Percentiles rank a stretch among this genome's conserved stretches.
Evolutionary conservation across 2,329 filamentous ascomycete species (phyloP).

Genomic region (Cladorrhinum sp.): DNA sequence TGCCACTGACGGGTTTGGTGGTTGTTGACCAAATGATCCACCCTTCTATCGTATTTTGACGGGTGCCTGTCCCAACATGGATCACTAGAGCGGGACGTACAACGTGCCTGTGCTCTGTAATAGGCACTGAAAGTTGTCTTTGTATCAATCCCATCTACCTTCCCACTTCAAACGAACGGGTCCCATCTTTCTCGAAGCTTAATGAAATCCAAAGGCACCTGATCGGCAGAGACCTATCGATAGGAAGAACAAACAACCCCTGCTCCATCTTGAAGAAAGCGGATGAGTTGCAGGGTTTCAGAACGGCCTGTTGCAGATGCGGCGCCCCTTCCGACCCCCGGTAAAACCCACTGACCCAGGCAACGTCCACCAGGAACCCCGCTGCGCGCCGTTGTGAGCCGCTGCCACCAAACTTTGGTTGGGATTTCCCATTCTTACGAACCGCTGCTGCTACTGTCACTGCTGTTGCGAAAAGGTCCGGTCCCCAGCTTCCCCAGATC

Average conservation of each 20-base stretch:
- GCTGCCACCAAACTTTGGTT: conserved; percentile 18
- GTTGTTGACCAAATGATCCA: neutral
- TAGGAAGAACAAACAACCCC: neutral
- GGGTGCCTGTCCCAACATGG: neutral
- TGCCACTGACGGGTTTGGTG: neutral
- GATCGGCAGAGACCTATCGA: neutral
- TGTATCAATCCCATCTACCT: too few species aligned
- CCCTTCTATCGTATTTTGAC: neutral
- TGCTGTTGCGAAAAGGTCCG: neutral
- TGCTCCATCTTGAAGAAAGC: neutral
- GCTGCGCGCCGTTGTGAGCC: conserved; percentile 19
- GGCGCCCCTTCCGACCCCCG: conserved; percentile 8
- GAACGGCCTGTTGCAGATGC: conserved; percentile 3
- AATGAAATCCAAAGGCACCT: neutral
- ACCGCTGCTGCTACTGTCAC: too few species aligned
- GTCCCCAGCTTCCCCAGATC: conserved; percentile 1
- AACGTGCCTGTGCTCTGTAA: too few species aligned
- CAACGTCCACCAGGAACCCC: conserved; percentile 16
- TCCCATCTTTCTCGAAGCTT: too few species aligned
- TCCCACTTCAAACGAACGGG: too few species aligned
- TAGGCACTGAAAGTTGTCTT: too few species aligned
- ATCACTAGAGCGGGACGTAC: too few species aligned
- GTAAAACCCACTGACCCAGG: neutral
- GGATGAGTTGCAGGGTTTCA: conserved; percentile 13
- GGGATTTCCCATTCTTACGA: conserved; percentile 12